Percentiles rank a stretch among this genome's conserved stretches.
Conservation (phyloP, 345 rosid species). For the Melaleuca alternifolia region DNA sequence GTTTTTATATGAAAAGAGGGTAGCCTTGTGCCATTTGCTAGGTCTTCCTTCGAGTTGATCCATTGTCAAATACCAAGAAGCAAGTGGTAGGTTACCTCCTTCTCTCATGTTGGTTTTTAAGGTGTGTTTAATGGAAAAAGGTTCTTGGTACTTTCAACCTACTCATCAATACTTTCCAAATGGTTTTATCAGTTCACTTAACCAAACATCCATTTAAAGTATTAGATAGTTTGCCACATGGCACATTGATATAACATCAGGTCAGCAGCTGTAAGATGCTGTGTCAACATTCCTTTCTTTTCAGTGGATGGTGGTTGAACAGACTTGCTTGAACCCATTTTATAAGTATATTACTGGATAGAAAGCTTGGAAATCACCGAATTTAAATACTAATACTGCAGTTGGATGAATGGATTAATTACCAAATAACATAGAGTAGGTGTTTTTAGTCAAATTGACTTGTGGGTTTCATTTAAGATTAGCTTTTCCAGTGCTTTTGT, state of each 20-base stretch:
- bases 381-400: background rate
- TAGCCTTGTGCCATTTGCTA: background rate
- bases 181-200: background rate
- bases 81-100: background rate
- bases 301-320: background rate
- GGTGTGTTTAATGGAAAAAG: background rate
- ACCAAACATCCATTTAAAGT: background rate
- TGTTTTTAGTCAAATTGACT: background rate
- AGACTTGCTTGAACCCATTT: background rate
- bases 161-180: background rate
- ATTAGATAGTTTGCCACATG: background rate
- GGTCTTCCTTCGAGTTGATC: background rate
- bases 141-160: background rate
- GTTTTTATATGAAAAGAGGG: background rate
- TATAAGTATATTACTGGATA: background rate
- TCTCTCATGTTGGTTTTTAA: background rate
- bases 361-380: background rate
- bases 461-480: background rate
- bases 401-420: background rate
- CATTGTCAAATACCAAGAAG: background rate
- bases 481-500: background rate
- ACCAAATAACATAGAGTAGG: background rate
- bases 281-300: background rate
- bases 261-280: background rate
- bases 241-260: background rate